Evolutionary conservation across 495 filamentous ascomycete genomes (phyloP).

Genomic region (Echria macrotheca): DNA sequence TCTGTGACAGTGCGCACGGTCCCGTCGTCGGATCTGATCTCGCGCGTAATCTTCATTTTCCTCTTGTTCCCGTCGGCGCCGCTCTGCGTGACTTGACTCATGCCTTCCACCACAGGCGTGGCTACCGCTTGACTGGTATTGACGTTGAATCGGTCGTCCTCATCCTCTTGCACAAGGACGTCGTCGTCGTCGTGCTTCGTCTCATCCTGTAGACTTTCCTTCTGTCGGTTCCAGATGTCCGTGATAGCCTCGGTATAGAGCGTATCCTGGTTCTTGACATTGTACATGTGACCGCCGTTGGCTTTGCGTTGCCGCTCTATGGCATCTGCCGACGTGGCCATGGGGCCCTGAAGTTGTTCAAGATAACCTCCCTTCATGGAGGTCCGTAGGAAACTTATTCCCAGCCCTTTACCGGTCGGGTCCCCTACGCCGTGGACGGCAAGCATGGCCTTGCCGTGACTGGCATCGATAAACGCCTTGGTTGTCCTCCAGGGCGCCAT

Average conservation of each 20-base stretch:
- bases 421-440: slow-evolving; percentile 90
- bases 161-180: slow-evolving; percentile 54
- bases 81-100: slow-evolving; percentile 81
- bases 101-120: slow-evolving; percentile 56
- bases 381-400: slow-evolving; percentile 91
- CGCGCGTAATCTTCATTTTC: slow-evolving; percentile 70
- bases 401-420: slow-evolving; percentile 88
- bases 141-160: slow-evolving; percentile 53
- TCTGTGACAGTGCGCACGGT: slow-evolving; percentile 53
- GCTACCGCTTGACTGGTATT: slow-evolving; percentile 26
- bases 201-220: slow-evolving; percentile 58
- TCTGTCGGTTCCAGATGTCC: slow-evolving; percentile 85
- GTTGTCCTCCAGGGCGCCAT: slow-evolving; percentile 93
- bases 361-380: slow-evolving; percentile 99
- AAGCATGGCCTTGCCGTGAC: slow-evolving; percentile 94
- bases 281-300: slow-evolving; percentile 92
- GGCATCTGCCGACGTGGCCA: slow-evolving; percentile 71
- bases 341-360: slow-evolving; percentile 78
- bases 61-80: slow-evolving; percentile 61
- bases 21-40: slow-evolving; percentile 56
- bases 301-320: slow-evolving; percentile 70
- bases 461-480: slow-evolving; percentile 91
- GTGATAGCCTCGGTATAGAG: slow-evolving; percentile 84
- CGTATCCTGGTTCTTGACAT: slow-evolving; percentile 84
- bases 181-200: slow-evolving; percentile 60